Percentiles rank a stretch among this genome's conserved stretches.
Conservation (phyloP, 352 stramenopile genomes). For the Globisporangium megalacanthum region DNA sequence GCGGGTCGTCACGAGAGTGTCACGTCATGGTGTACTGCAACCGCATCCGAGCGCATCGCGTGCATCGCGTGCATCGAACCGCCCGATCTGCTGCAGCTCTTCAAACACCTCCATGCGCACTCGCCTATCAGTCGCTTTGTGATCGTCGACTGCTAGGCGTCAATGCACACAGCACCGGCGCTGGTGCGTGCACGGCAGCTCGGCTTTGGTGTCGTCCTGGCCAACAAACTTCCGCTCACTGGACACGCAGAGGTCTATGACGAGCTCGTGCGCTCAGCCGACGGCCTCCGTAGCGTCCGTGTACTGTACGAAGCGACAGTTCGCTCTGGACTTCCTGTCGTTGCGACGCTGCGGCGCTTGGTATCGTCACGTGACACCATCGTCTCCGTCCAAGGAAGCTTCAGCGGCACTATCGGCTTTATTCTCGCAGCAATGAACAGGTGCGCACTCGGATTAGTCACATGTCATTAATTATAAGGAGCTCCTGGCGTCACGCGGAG, state of each 20-base stretch:
- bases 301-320: slow-evolving; percentile 56
- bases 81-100: slow-evolving; percentile 2
- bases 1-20: not conserved
- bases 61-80: not conserved
- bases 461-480: too few species aligned
- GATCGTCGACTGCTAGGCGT: slow-evolving; percentile 27
- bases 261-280: slow-evolving; percentile 17
- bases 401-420: slow-evolving; percentile 65
- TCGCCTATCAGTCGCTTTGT: slow-evolving; percentile 12
- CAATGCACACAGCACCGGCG: slow-evolving; percentile 10
- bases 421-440: slow-evolving; percentile 34
- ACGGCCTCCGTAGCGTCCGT: slow-evolving; percentile 8
- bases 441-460: slow-evolving; percentile 4
- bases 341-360: slow-evolving; percentile 43
- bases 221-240: slow-evolving; percentile 53
- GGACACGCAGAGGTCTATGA: slow-evolving; percentile 27
- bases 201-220: slow-evolving; percentile 29
- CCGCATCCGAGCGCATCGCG: not conserved
- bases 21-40: not conserved
- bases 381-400: slow-evolving; percentile 36
- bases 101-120: slow-evolving; percentile 11
- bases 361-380: slow-evolving; percentile 44
- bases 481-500: too few species aligned
- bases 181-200: slow-evolving; percentile 16
- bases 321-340: slow-evolving; percentile 53